Percentiles rank a stretch among this genome's conserved stretches.
phyloP scores from a whole-genome alignment of 805 yeast genomes.

The Saturnispora sanitii region DNA sequence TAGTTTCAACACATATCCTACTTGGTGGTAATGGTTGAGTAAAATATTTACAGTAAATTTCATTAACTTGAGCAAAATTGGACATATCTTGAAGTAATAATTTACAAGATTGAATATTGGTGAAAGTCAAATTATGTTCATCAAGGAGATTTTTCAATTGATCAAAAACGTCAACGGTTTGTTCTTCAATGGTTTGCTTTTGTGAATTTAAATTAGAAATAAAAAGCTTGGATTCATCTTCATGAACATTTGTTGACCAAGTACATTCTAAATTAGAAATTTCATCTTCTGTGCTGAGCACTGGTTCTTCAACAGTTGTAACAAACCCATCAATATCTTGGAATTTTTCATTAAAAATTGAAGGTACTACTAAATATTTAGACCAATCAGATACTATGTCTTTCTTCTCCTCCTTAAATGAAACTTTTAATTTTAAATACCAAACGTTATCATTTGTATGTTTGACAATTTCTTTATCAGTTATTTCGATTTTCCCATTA shows the following conservation, averaged over 20 bases:
- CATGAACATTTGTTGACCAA: conserved; percentile 13
- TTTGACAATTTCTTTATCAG: conserved; percentile 30
- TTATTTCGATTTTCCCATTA: conserved; percentile 38
- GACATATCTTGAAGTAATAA: conserved; percentile 56
- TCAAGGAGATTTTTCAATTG: conserved; percentile 31
- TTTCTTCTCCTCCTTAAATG: conserved; percentile 28
- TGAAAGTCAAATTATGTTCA: conserved; percentile 26
- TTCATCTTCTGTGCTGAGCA: neutral
- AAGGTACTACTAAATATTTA: conserved; percentile 23
- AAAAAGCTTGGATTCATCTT: conserved; percentile 27
- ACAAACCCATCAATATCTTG: conserved; percentile 15
- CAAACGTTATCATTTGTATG: conserved; percentile 61
- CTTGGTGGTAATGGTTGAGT: conserved; percentile 70
- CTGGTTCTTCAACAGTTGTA: neutral
- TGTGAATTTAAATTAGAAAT: conserved; percentile 36
- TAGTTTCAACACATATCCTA: conserved; percentile 70
- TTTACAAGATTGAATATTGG: conserved; percentile 49
- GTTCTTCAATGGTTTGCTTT: conserved; percentile 29
- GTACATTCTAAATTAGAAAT: too few species aligned
- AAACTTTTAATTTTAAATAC: conserved; percentile 49
- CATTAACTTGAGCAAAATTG: conserved; percentile 52
- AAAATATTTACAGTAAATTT: conserved; percentile 49
- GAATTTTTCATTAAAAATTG: conserved; percentile 34
- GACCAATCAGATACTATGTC: conserved; percentile 15
- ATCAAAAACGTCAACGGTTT: conserved; percentile 40